Conservation (phyloP, 441 rosid species). For the Hura crepitans region DNA sequence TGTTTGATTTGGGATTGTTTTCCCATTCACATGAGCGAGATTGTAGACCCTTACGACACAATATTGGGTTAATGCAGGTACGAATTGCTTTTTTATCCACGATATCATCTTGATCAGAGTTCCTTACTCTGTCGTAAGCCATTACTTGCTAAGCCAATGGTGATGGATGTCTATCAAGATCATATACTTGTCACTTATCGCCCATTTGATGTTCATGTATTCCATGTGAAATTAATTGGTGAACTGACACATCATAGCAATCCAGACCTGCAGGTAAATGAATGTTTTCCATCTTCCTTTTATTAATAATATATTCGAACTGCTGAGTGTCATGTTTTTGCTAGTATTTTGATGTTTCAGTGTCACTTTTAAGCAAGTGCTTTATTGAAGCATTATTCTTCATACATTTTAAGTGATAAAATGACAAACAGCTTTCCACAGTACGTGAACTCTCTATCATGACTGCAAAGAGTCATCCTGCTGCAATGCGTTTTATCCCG, state of each 20-base stretch:
- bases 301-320: conserved; percentile 14
- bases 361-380: too few species aligned
- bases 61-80: conserved; percentile 46
- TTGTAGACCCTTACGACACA: conserved; percentile 13
- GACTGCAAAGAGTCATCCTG: conserved; percentile 99
- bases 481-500: conserved; percentile 96
- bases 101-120: conserved; percentile 95
- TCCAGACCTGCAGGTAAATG: conserved; percentile 79
- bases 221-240: conserved; percentile 66
- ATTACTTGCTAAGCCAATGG: conserved; percentile 87
- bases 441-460: conserved; percentile 99
- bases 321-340: too few species aligned
- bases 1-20: conserved; percentile 5
- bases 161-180: conserved; percentile 93
- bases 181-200: conserved; percentile 81
- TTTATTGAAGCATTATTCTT: conserved; percentile 35
- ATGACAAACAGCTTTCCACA: conserved; percentile 99
- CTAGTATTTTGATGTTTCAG: conserved; percentile 24
- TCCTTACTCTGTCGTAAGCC: conserved; percentile 82
- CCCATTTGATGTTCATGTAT: conserved; percentile 88
- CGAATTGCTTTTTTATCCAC: conserved; percentile 92
- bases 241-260: conserved; percentile 75
- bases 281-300: conserved; percentile 17
- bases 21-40: neutral
- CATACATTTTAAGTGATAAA: conserved; percentile 91